Evolutionary conservation across 2,329 filamentous ascomycete genomes (phyloP).

Genomic region (Calonectria hawksworthii): DNA sequence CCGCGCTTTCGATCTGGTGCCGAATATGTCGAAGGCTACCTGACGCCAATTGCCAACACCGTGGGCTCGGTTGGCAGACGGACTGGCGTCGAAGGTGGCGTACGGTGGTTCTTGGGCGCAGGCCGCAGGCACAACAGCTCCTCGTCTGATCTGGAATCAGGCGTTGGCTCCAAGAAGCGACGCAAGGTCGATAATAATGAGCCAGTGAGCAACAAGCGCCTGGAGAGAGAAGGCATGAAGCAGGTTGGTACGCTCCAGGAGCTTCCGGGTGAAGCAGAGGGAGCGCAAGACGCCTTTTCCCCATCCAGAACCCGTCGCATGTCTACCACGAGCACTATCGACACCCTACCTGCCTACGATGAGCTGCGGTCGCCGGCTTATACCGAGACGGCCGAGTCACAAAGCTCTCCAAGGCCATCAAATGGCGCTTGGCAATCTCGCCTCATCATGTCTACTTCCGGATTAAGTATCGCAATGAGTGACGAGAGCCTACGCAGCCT

Average conservation of each 20-base stretch:
- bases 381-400: conserved; percentile 67
- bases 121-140: conserved; percentile 65
- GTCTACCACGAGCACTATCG: conserved; percentile 77
- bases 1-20: conserved; percentile 90
- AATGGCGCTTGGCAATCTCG: conserved; percentile 79
- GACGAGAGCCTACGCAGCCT: conserved; percentile 88
- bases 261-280: conserved; percentile 28
- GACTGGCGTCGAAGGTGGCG: conserved; percentile 88
- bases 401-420: conserved; percentile 44
- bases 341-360: conserved; percentile 88
- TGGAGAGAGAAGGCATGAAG: conserved; percentile 47
- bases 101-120: conserved; percentile 84
- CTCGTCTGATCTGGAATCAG: conserved; percentile 62
- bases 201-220: conserved; percentile 46
- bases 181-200: conserved; percentile 66
- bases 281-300: conserved; percentile 45
- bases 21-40: conserved; percentile 90
- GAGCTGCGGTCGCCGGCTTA: conserved; percentile 82
- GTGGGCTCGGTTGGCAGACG: conserved; percentile 86
- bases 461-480: conserved; percentile 91
- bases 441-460: conserved; percentile 90
- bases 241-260: conserved; percentile 41
- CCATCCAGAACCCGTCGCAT: conserved; percentile 63
- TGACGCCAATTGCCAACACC: conserved; percentile 88
- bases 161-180: conserved; percentile 67